Evolutionary conservation across 2,329 filamentous ascomycete genomes (phyloP), one percentile per base, ranked within the genome.

Genomic region (Madurella mycetomatis): DNA sequence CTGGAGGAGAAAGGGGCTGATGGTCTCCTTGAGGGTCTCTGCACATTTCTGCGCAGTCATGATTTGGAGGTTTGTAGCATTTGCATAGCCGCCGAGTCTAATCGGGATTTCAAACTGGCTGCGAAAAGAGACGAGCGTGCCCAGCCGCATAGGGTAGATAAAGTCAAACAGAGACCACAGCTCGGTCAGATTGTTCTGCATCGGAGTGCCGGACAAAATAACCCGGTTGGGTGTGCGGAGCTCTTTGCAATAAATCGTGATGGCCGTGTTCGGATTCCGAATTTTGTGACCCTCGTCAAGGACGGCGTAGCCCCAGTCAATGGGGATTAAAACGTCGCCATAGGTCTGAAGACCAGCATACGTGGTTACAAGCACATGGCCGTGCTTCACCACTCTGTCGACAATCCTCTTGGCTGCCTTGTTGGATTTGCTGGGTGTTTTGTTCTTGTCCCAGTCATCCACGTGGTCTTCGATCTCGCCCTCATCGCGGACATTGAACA

Each of bases 281-380:
- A 99, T 99, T 70, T 96, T 96, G 73, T 99, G 95, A 2, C 95
- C 94, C 75, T 99, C 94, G 57, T 99, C 94, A 5, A 99, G 80
- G 11, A 97, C 88, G 11, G 91, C 92, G 68, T 95, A 96, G 17
- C 87, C 90, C 94, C 94, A 99, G 58, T 94, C 81, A 0, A 91
- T 83, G 1, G 87, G 85, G 34, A 95, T 85, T 18, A 99, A 74
- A 34, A 92, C 79, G 47, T 92, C 85, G 0, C 87, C 84, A 62
- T 97, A 97, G 0, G 90, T 94, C 66, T 96, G 91, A n/a, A 99
- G 78, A 0, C 95, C 94, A 17, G 92, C 88, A 67, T 99, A 99
- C 0, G 94, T 97, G 0, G 94, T 99, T 15, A 99, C 88, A 4
- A 99, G 78, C 17, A 99, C 88, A 72, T 97, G 92, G 0, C 95